Conservation (phyloP, 257 asterid genomes). For the Salvia splendens region DNA sequence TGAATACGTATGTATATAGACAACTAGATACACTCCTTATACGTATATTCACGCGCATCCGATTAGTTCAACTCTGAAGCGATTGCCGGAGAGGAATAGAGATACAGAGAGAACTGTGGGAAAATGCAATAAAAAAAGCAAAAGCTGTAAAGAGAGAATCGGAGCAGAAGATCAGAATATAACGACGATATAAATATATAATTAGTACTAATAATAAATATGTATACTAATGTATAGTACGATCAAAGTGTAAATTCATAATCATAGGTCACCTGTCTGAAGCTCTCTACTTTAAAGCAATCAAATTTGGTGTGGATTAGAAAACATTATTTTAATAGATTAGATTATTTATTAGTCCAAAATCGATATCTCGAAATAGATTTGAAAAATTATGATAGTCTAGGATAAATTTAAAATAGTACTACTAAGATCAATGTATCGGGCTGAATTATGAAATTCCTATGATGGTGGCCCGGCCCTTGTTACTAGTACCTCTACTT, state of each 20-base stretch:
- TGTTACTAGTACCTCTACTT: background rate
- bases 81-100: background rate
- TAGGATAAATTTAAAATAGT: too few relatives aligned
- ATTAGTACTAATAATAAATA: too few relatives aligned
- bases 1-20: constrained; percentile 18
- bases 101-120: background rate
- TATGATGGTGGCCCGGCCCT: too few relatives aligned
- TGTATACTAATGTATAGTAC: too few relatives aligned
- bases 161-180: constrained; percentile 7
- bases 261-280: background rate
- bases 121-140: constrained; percentile 11
- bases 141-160: constrained; percentile 36
- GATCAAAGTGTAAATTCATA: background rate
- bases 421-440: too few relatives aligned
- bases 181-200: constrained; percentile 5
- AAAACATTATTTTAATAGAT: too few relatives aligned
- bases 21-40: constrained; percentile 23
- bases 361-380: too few relatives aligned
- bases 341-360: too few relatives aligned
- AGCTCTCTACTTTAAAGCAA: too few relatives aligned
- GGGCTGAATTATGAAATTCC: too few relatives aligned
- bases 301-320: too few relatives aligned
- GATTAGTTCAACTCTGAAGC: constrained; percentile 3
- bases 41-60: background rate
- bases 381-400: too few relatives aligned